Percentiles rank a stretch among this genome's conserved stretches.
Conservation (phyloP, 208 protist genomes). For the Leishmania braziliensis region DNA sequence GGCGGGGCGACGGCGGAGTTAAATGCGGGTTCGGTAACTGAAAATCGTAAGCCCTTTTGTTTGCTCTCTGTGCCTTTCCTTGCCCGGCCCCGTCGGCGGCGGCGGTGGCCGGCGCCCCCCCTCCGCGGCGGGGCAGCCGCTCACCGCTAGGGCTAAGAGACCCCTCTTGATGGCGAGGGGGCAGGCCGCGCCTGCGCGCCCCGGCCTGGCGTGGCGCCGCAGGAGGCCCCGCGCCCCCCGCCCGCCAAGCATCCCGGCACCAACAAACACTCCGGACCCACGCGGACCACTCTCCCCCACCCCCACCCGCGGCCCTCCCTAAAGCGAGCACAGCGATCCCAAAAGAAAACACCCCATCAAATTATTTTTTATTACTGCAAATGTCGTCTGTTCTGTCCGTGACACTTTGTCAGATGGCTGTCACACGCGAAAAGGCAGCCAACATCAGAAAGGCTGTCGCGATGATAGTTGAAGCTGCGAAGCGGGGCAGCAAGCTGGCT, state of each 20-base stretch:
- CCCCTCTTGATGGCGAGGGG: too few relatives aligned
- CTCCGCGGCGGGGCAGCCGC: too few relatives aligned
- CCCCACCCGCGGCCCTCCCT: background rate
- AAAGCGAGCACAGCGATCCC: background rate
- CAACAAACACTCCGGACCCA: background rate
- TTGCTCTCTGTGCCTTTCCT: too few relatives aligned
- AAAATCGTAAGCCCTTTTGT: too few relatives aligned
- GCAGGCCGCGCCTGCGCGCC: background rate
- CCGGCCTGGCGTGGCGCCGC: background rate
- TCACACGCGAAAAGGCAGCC: conserved; percentile 62
- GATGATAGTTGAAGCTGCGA: conserved; percentile 76
- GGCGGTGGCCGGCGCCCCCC: too few relatives aligned
- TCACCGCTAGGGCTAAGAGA: too few relatives aligned
- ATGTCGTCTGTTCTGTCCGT: conserved; percentile 63
- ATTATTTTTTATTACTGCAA: background rate
- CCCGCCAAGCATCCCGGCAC: background rate
- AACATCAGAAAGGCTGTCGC: conserved; percentile 85
- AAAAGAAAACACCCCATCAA: background rate
- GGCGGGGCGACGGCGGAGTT: too few relatives aligned
- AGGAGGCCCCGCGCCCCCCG: background rate
- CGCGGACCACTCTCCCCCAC: rapidly evolving
- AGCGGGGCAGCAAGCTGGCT: conserved; percentile 83
- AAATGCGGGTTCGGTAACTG: too few relatives aligned
- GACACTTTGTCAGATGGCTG: conserved; percentile 90
- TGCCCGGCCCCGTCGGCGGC: too few relatives aligned